Base-by-base conservation (phyloP, 2,329 filamentous ascomycete species). In the Aspergillus amoenus region DNA sequence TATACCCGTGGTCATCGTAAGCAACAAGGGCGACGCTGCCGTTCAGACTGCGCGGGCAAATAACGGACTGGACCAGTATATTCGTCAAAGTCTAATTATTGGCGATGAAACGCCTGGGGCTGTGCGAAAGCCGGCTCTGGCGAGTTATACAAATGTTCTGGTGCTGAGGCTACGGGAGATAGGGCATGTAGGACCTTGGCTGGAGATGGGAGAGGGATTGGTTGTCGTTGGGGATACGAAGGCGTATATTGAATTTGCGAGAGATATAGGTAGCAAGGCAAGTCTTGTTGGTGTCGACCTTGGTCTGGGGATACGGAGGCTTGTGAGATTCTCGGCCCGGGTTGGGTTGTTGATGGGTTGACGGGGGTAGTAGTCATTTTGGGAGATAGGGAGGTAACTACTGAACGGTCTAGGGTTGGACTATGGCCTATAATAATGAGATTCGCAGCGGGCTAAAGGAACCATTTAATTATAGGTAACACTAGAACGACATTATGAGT, bases 1-100 rank as follows among this genome's bases (percentile, higher is more conserved):
- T 37, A 34, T 67, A 3, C 59, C 61, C 18, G 56, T 65, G 37
- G 60, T 62, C 1, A 66, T 67, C 22, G 56, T 68, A 4, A 68
- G 61, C 39, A 68, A 68, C 30, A 67, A 67, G 42, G 61, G 55
- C 4, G 59, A 62, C 5, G 57, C 52, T 1, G 61, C 66, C 1
- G 60, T 66, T 15, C 61, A 56, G 42, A 50, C 58, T 7, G 53
- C 50, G 7, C 22, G 59, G 45, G 18, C 44, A 34, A 39, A 46
- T 27, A 43, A 42, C 15, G 54, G 43, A 2, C n/a, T 64, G 7
- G 30, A 24, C 11, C 44, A 27, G 0, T 50, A 48, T 18, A 41
- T 64, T 21, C 41, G 53, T 4, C 51, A 54, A 30, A 12, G 15
- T 8, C 41, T 61, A 15, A 59, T 64, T 17, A 40, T 64, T 18